Base-by-base conservation (phyloP, 2,329 filamentous ascomycete genomes). In the Plectosphaerella cucumerina region DNA sequence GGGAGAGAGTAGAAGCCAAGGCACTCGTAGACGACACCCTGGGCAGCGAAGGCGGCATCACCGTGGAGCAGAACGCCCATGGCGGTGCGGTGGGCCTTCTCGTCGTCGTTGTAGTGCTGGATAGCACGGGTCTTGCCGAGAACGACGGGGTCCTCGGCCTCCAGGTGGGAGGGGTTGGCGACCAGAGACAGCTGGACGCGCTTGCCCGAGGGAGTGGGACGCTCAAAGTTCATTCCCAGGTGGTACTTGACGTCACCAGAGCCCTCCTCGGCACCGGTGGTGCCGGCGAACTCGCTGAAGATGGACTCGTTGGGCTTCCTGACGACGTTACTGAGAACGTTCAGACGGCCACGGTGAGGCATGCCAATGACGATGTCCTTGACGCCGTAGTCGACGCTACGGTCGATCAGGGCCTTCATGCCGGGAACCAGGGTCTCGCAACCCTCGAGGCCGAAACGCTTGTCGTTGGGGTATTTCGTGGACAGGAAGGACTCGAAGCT, bases 281-380 rank as follows among this genome's bases (percentile, higher is more conserved):
- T 90, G 62, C 94, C 94, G 56, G 90, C 89, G 65, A 99, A 99
- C 72, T 99, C 94, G 69, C 89, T 96, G 79, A 99, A 99, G 72
- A 99, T 99, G 59, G 94, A 97, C 77, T 97, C 94, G 73, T 99
- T 99, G 63, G 94, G 93, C 77, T 99, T 99, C 66, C 94, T 87
- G 61, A 99, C 94, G 65, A 99, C 94, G 75, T 99, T 99, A 77
- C 89, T 95, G 56, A 99, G 84, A 49, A 99, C 91, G 67, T 99
- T 99, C 58, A 99, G 85, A 78, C 94, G 90, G 66, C 94, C 94
- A 83, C 94, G 91, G 73, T 99, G 94, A 59, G 94, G 94, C 94
- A 99, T 99, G 65, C 94, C 94, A 65, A 99, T 99, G 66, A 99
- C 89, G 63, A 99, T 97, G 66, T 99, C 94, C 80, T 97, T 97